Evolutionary conservation across 2,329 filamentous ascomycete genomes (phyloP), one percentile per base, ranked within the genome.

Genomic region (Colletotrichum sp.): DNA sequence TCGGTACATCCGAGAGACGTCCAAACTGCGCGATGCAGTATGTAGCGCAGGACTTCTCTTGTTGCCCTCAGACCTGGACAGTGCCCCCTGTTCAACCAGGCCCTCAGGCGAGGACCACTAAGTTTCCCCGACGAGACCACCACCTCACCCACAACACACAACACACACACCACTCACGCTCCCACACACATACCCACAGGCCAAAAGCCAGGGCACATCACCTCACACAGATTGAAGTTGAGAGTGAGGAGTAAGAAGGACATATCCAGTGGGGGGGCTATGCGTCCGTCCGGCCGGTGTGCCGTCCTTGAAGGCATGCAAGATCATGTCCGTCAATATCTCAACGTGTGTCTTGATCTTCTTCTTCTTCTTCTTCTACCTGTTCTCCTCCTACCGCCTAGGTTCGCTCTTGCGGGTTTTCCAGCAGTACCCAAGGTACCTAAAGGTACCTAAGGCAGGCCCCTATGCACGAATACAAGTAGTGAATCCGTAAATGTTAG

Each of bases 261-360:
- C 52, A 68, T 68, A 27, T n/a, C 66, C 16, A 43, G 66, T 39
- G 86, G 30, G 85, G 85, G 86, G 61, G 86, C 75, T 43, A 80
- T 68, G 77, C 81, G 80, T 71, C 76, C n/a, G 58, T 30, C 43
- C 10, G 43, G 43, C 43, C 22, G 52, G 25, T 58, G 30, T 67
- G 65, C 43, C 56, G 30, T n/a, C 30, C 65, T 27, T 7, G 27
- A 28, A 58, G 55, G 27, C 22, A 58, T 58, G 55, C 55, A 27
- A 25, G 22, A 58, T 18, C n/a, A 22, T 12, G 18, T 48, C n/a
- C n/a, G 18, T n/a, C 43, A 22, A 22, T 22, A 22, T 48, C 5
- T 12, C 43, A 48, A n/a, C 43, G n/a, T 48, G 43, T 48, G n/a
- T 48, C n/a, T 48, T 9, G 43, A 48, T n/a, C n/a, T 48, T 48